phyloP scores from a whole-genome alignment of 441 rosid species.

The Erysimum cheiri region DNA sequence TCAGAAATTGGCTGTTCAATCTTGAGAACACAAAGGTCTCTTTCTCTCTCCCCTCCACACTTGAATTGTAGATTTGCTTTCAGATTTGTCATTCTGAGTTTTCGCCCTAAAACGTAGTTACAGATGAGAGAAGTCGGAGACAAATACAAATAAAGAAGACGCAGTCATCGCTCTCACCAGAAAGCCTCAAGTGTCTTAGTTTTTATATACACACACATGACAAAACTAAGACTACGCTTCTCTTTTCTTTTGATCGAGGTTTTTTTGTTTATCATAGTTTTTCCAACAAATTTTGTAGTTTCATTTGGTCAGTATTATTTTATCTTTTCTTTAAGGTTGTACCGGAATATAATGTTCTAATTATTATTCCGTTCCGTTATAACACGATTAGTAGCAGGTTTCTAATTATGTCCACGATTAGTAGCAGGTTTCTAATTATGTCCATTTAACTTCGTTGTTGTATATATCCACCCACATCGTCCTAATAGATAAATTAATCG shows the following conservation, averaged over 20 bases:
- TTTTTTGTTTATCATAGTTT: constrained; percentile 21
- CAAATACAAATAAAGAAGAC: constrained; percentile 34
- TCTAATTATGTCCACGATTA: background rate
- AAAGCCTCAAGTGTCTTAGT: constrained; percentile 12
- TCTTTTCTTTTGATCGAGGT: background rate
- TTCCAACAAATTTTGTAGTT: constrained; percentile 39
- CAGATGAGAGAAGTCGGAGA: constrained; percentile 25
- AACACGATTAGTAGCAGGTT: background rate
- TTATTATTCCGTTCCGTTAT: background rate
- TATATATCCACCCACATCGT: background rate
- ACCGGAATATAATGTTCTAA: background rate
- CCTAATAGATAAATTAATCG: background rate
- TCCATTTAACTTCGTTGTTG: background rate
- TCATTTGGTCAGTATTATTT: constrained; percentile 21
- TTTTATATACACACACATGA: constrained; percentile 11
- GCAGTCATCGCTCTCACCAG: constrained; percentile 25
- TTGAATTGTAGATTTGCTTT: constrained; percentile 1
- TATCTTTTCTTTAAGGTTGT: background rate
- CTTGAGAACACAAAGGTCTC: constrained; percentile 51
- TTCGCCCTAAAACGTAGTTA: background rate
- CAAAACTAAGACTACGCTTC: constrained; percentile 27
- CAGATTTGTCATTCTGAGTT: background rate
- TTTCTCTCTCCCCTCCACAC: background rate
- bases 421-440: background rate
- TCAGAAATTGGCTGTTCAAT: constrained; percentile 97